Base-by-base conservation (phyloP, 1,284 basidiomycete genomes). In the Malassezia caprae region DNA sequence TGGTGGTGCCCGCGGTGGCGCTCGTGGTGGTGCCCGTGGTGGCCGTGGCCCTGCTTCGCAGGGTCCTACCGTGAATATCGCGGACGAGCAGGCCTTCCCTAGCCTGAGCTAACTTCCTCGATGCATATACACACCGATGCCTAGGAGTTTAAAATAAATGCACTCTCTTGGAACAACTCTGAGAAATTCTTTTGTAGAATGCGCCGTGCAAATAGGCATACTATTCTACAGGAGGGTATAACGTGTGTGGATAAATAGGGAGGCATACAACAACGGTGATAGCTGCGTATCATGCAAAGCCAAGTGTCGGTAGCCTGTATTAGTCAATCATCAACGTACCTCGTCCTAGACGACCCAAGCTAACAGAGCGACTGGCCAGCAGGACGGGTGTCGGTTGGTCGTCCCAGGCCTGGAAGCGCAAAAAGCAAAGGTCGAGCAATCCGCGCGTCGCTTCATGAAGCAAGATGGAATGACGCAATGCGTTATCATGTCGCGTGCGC, bases 1-100 rank as follows among this genome's bases (percentile, higher is more conserved):
- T 46, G 59, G 63, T 35, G 59, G 59, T 21, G 52, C 50, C 41
- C 60, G 65, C 56, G 65, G 61, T 51, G 58, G 59, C 50, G 58
- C 59, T 24, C 63, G 66, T 39, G 65, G 67, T 49, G 62, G 60
- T 40, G 57, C 54, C 50, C 59, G 61, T 53, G 58, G 60, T 54
- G 45, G 85, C 78, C 11, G 81, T 78, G 6, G 65, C 59, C 46
- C 78, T 76, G 51, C 77, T 77, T 61, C 85, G 81, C 61, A 80
- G 80, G 34, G 82, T 76, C 63, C 82, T 80, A 60, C 80, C 76
- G 47, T 82, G 78, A 56, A 86, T 68, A 64, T 74, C 37, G 56
- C 60, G 45, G 72, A 74, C 63, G 51, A 67, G 58, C 60, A 61
- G 48, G 72, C 72, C 34, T 74, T 74, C 70, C 72, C 72, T 43